Evolutionary conservation across 345 rosid genomes (phyloP), one percentile per base, ranked within the genome.

Genomic region (Aquilaria yunnanensis): DNA sequence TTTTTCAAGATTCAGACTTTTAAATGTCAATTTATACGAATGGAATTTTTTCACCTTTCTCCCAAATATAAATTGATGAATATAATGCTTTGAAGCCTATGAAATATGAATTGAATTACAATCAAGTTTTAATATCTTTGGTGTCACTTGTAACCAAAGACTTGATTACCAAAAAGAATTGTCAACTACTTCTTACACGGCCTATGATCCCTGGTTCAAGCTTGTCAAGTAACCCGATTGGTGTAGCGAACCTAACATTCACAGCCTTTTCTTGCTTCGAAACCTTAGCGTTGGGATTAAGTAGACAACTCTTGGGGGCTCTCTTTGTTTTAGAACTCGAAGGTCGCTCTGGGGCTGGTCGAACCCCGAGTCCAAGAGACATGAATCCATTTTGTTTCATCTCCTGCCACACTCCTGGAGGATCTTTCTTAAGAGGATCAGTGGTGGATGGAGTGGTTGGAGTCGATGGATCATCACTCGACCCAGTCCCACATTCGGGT

Each of bases 341-440:
- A 37, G 43, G 43, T 9, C 43, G 43, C 7, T 37, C 43, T 5
- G 5, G 43, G 5, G 43, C 43, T 9, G 43, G 43, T 37, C 43
- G 43, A 8, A 37, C 43, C 13, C 12, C 46, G 31, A n/a, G 14
- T 31, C 64, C 31, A 46, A 58, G 54, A 3, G 70, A 41, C 11
- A 67, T 58, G 59, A 67, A 67, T 4, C 70, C 64, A 46, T 67
- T 67, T 32, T 59, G 9, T 53, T 67, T 67, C 70, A 67, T 52
- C 54, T 67, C 70, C 46, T 33, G 52, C 65, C 70, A 67, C 46
- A 59, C 32, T 11, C 13, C 59, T 64, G 59, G 34, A n/a, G 70
- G 33, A 9, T 67, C 70, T 32, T 45, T 60, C 47, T 60, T 54
- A 9, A 4, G 43, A 37, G 8, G 43, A 37, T 37, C 43, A 9